phyloP scores from a whole-genome alignment of 176 grass and related monocot genomes.

The Typha latifolia region DNA sequence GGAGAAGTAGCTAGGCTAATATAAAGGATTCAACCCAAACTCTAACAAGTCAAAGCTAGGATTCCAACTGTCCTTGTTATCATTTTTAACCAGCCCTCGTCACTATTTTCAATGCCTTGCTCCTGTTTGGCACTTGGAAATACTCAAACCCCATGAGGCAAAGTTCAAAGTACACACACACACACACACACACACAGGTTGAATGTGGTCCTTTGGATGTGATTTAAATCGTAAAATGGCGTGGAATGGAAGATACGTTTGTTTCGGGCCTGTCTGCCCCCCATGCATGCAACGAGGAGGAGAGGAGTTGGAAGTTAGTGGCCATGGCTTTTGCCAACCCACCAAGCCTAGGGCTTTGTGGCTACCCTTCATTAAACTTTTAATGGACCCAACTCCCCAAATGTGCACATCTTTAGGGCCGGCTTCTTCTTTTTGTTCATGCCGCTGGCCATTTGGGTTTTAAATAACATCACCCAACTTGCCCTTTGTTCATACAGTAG shows the following conservation, averaged over 20 bases:
- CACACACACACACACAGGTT: neutral
- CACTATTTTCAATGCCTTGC: neutral
- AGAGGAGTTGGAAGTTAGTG: conserved; percentile 1
- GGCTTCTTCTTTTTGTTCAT: neutral
- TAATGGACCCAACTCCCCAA: neutral
- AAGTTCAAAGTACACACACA: neutral
- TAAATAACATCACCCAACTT: neutral
- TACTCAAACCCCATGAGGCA: neutral
- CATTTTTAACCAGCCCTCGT: neutral
- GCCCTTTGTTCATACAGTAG: neutral
- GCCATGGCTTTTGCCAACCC: conserved; percentile 7
- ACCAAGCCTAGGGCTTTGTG: conserved; percentile 14
- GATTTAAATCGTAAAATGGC: neutral
- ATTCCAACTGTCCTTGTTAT: neutral
- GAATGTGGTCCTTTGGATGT: neutral
- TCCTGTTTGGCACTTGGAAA: neutral
- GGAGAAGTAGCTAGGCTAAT: neutral
- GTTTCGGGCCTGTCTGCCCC: conserved; percentile 10
- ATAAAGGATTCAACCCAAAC: neutral
- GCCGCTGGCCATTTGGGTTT: neutral
- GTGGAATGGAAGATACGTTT: conserved; percentile 24
- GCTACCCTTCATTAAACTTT: neutral
- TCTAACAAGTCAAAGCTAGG: neutral
- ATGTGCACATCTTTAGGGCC: neutral
- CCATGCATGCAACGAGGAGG: conserved; percentile 19